A percentile compares a stretch with the other conserved stretches of the same genome.
phyloP scores from a whole-genome alignment of 148 eudicot genomes.

The Simmondsia chinensis region DNA sequence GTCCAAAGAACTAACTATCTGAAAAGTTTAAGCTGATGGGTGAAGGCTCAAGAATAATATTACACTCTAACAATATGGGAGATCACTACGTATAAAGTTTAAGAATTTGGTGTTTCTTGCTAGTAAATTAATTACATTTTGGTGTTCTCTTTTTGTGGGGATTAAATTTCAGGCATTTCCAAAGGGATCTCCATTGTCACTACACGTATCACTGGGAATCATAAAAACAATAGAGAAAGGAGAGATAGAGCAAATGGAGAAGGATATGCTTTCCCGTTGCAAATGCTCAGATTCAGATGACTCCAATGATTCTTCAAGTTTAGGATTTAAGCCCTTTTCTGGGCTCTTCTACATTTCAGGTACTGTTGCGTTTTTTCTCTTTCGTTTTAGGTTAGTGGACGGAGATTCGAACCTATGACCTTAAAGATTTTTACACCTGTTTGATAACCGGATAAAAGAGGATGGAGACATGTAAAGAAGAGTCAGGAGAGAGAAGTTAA shows the following conservation, averaged over 20 bases:
- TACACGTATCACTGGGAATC: conserved; percentile 13
- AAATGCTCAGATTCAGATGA: background rate
- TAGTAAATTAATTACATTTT: background rate
- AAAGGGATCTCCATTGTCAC: background rate
- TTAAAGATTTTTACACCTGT: too few relatives aligned
- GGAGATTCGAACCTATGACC: too few relatives aligned
- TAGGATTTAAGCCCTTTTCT: conserved; percentile 12
- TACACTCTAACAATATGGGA: too few relatives aligned
- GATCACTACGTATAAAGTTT: too few relatives aligned
- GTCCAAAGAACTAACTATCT: too few relatives aligned
- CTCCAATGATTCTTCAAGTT: background rate
- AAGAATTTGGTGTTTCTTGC: too few relatives aligned
- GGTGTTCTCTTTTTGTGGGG: background rate
- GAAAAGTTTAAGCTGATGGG: too few relatives aligned
- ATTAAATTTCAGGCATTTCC: conserved; percentile 8
- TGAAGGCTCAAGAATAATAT: too few relatives aligned
- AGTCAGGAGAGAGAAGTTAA: too few relatives aligned
- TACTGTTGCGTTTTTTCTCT: conserved; percentile 2
- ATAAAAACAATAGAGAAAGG: conserved; percentile 14
- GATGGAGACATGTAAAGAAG: too few relatives aligned
- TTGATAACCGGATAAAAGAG: too few relatives aligned
- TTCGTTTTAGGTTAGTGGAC: too few relatives aligned
- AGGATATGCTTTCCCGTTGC: conserved; percentile 4
- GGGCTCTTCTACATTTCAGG: conserved; percentile 11
- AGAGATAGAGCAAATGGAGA: conserved; percentile 6